Percentiles rank a stretch among this genome's conserved stretches.
phyloP scores from a whole-genome alignment of 768 basidiomycete genomes.

The Suillus clintonianus region DNA sequence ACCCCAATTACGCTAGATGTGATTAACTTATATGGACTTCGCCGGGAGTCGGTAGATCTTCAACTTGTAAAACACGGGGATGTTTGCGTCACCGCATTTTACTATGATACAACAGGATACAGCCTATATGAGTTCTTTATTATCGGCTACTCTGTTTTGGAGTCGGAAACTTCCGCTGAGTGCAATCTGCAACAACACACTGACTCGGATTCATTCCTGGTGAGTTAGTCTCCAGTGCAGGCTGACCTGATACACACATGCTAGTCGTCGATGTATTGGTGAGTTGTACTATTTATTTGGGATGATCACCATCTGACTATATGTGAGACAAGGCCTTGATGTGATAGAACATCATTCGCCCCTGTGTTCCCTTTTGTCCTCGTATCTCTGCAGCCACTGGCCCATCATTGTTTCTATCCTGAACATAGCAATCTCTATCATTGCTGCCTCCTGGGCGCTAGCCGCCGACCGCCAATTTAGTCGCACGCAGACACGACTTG shows the following conservation, averaged over 20 bases:
- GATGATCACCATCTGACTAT: not conserved
- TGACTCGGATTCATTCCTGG: too few relatives aligned
- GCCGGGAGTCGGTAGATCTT: not conserved
- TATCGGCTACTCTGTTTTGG: not conserved
- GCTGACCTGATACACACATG: too few relatives aligned
- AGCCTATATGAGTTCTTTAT: not conserved
- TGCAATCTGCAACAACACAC: not conserved
- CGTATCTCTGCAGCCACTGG: not conserved
- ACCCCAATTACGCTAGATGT: not conserved
- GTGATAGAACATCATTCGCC: not conserved
- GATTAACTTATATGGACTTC: not conserved
- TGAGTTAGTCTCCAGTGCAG: too few relatives aligned
- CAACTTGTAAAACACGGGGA: not conserved
- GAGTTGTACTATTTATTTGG: not conserved
- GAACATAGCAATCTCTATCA: not conserved
- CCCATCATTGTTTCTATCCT: not conserved
- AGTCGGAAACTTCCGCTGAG: not conserved
- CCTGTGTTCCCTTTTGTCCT: not conserved
- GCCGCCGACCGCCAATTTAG: not conserved
- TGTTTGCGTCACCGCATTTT: not conserved
- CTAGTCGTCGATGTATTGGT: too few relatives aligned
- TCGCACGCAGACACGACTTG: not conserved
- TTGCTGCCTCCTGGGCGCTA: not conserved
- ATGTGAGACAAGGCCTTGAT: not conserved
- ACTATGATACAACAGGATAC: not conserved